These are phyloP conservation scores for Candida parachauliodes DNA, from an alignment of 805 yeast genomes.

Conservation along the genomic window DNA sequence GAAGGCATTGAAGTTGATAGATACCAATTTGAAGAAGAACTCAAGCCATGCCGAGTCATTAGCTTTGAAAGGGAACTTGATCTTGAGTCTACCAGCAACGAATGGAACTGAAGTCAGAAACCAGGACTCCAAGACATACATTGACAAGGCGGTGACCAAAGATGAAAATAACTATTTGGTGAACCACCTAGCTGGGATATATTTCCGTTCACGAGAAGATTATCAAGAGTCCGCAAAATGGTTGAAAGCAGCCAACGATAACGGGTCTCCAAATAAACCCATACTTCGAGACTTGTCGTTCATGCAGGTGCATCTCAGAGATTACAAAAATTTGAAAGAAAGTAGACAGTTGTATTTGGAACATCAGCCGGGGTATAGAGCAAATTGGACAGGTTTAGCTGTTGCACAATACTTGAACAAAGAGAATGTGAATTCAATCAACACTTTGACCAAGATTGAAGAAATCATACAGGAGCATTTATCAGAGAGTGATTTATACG, in stretches of 20 bases:
- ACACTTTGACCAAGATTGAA: conserved; percentile 73
- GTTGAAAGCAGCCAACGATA: conserved; percentile 69
- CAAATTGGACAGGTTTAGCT: conserved; percentile 87
- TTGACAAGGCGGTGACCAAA: conserved; percentile 58
- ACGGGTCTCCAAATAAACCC: conserved; percentile 74
- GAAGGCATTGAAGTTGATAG: conserved; percentile 75
- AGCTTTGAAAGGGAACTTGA: conserved; percentile 77
- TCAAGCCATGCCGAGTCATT: conserved; percentile 74
- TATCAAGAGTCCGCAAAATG: conserved; percentile 76
- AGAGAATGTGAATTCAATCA: conserved; percentile 65
- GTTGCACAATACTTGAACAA: conserved; percentile 76
- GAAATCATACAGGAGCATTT: conserved; percentile 65
- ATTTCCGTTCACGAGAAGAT: conserved; percentile 65
- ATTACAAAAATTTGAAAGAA: conserved; percentile 56
- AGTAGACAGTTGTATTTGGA: conserved; percentile 70
- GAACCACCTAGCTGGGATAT: conserved; percentile 82
- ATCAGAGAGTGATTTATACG: conserved; percentile 63
- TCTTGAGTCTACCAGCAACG: conserved; percentile 39
- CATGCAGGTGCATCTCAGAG: conserved; percentile 77
- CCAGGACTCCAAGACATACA: conserved; percentile 57
- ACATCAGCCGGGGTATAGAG: conserved; percentile 74
- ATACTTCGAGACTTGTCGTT: conserved; percentile 79
- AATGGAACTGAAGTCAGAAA: conserved; percentile 41
- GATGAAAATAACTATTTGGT: conserved; percentile 65
- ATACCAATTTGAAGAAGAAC: conserved; percentile 70